phyloP scores from a whole-genome alignment of 2,329 filamentous ascomycete species.

The Myriosclerotinia curreyana region DNA sequence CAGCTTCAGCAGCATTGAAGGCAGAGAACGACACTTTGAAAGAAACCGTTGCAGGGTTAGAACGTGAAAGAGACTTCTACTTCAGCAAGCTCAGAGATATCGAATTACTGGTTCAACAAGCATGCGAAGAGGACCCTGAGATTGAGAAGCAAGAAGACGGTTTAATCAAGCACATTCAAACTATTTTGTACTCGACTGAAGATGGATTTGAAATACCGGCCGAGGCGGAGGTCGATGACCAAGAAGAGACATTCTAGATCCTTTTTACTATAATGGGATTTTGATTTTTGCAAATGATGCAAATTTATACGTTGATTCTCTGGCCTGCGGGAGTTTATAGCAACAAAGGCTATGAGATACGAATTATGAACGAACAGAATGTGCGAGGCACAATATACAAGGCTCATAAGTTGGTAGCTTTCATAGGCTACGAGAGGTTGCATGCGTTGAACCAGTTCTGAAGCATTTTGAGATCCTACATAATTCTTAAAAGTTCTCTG shows the following conservation, averaged over 20 bases:
- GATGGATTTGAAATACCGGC: constrained; percentile 86
- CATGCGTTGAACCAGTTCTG: constrained; percentile 12
- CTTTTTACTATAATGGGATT: constrained; percentile 27
- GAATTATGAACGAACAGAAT: constrained; percentile 29
- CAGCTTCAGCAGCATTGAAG: constrained; percentile 68
- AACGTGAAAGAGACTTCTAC: constrained; percentile 97
- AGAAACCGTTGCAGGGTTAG: constrained; percentile 90
- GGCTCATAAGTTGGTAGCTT: constrained; percentile 22
- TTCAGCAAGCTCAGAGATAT: constrained; percentile 98
- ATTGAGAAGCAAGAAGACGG: constrained; percentile 91
- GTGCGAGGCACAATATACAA: constrained; percentile 14
- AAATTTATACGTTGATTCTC: constrained; percentile 27
- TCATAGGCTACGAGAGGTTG: constrained; percentile 12
- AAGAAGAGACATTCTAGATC: constrained; percentile 74
- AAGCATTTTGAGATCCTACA: constrained; percentile 21
- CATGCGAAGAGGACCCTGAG: constrained; percentile 87
- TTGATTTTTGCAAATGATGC: constrained; percentile 23
- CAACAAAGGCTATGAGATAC: constrained; percentile 26
- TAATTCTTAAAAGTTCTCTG: constrained; percentile 16
- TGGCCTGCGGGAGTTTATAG: constrained; percentile 33
- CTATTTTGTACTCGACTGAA: constrained; percentile 96
- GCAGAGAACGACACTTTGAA: constrained; percentile 86
- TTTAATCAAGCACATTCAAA: constrained; percentile 92
- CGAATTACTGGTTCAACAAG: constrained; percentile 88
- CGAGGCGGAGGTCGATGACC: constrained; percentile 62